phyloP scores from a whole-genome alignment of 202 grass and related monocot genomes.

The Dendrocalamus latiflorus region DNA sequence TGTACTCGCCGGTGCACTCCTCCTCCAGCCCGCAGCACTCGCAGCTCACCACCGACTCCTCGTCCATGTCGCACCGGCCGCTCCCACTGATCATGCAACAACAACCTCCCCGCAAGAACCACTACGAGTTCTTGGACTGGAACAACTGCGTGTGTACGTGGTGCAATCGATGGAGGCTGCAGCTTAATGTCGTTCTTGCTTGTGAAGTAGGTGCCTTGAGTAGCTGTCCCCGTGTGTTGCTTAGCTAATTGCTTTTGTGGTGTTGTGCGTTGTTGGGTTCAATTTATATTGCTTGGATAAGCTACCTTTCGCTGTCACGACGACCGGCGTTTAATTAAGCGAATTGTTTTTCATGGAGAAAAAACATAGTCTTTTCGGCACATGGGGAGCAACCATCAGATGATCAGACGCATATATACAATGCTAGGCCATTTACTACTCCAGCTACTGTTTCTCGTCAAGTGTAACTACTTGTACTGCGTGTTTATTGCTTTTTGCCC shows the following conservation, averaged over 20 bases:
- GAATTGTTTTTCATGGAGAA: constrained; percentile 4
- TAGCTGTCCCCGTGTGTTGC: background rate
- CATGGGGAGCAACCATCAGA: too few relatives aligned
- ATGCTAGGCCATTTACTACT: too few relatives aligned
- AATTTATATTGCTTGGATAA: constrained; percentile 11
- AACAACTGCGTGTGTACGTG: background rate
- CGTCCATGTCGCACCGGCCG: too few relatives aligned
- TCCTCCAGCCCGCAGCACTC: constrained; percentile 81
- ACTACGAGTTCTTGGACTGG: background rate
- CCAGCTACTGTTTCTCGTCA: background rate
- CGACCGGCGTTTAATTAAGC: constrained; percentile 5
- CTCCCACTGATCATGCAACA: background rate
- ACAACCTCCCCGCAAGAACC: too few relatives aligned
- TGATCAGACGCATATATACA: too few relatives aligned
- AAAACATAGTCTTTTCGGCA: too few relatives aligned
- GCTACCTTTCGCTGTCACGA: constrained; percentile 23
- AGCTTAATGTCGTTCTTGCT: background rate
- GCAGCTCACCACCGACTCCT: constrained; percentile 55
- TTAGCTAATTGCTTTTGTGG: too few relatives aligned
- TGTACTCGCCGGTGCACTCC: constrained; percentile 82
- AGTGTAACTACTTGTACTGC: background rate
- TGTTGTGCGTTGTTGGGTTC: background rate
- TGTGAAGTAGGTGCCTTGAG: background rate
- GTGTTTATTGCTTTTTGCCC: background rate
- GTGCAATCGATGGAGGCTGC: background rate